phyloP scores from a whole-genome alignment of 2,329 filamentous ascomycete species.

The Arthrobotrys iridis region DNA sequence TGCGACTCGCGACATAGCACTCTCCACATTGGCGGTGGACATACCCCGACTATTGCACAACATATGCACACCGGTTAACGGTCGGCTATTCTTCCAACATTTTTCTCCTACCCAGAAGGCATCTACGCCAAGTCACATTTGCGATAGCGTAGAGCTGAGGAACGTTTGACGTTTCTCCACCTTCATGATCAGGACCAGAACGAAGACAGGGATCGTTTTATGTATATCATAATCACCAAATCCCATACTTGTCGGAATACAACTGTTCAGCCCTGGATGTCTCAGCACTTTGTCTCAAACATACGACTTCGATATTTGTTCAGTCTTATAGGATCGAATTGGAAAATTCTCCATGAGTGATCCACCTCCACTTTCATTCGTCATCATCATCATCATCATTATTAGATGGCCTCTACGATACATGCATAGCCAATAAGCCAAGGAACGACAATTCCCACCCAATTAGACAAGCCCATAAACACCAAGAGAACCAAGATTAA shows the following conservation, averaged over 20 bases:
- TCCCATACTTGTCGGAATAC: no score
- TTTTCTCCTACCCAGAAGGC: neutral
- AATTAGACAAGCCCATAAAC: slow-evolving; percentile 8
- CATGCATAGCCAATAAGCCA: neutral
- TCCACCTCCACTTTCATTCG: neutral
- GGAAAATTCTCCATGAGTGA: neutral
- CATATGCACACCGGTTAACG: neutral
- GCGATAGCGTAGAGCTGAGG: slow-evolving; percentile 3
- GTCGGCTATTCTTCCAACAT: slow-evolving; percentile 8
- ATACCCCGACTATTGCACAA: neutral
- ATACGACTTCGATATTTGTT: neutral
- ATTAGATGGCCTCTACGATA: slow-evolving; percentile 11
- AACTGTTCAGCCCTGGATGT: no score
- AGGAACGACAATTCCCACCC: neutral
- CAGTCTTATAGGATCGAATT: neutral
- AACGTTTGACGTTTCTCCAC: neutral
- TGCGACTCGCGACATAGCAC: neutral
- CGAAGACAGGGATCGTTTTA: neutral
- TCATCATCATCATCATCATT: neutral
- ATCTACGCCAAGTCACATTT: slow-evolving; percentile 9
- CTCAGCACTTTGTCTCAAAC: no score
- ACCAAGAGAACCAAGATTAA: neutral
- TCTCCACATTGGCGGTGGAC: neutral
- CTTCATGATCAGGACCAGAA: neutral
- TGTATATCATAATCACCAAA: no score